Evolutionary conservation across 345 rosid genomes (phyloP), one percentile per base, ranked within the genome.

Genomic region (Excoecaria cochinchinensis): DNA sequence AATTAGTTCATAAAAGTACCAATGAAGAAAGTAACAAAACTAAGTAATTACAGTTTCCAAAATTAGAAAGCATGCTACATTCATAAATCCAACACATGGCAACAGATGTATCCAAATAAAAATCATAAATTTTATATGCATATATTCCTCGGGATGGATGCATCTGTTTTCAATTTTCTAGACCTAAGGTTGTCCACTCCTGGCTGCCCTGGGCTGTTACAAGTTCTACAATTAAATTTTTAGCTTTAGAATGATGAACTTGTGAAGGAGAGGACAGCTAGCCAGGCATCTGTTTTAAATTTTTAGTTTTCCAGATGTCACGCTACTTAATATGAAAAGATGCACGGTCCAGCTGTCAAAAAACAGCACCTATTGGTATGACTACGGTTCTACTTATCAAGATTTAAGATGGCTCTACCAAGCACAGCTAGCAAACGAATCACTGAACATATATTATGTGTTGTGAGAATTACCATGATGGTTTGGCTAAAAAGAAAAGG

Each of bases 401-500:
- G 55, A 40, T 4, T 10, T 57, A 46, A 48, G 39, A 71, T 40
- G 13, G 8, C 9, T n/a, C 66, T 17, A 36, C 22, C 13, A 67
- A 46, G 36, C 6, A 52, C 39, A 74, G 53, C 25, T 44, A 22
- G 22, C 7, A 17, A 65, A 40, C 17, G 4, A 44, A 65, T 19
- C 11, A 65, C 31, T 65, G 19, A 14, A 65, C 22, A 65, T 6
- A 11, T 2, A 38, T 21, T 36, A 13, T 38, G 61, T 31, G 55
- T n/a, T 31, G 66, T 58, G 24, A 31, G 53, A 71, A 52, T 77
- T 88, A 95, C 99, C 93, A 73, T 91, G 97, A 67, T 89, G 77
- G 74, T 92, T 31, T 31, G 31, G 31, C 31, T 0, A 31, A 31
- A 31, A 31, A 31, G 2, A 31, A 31, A 31, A 31, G 31, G 53